phyloP scores from a whole-genome alignment of 73 alveolate species.

The Uronychia setigera region DNA sequence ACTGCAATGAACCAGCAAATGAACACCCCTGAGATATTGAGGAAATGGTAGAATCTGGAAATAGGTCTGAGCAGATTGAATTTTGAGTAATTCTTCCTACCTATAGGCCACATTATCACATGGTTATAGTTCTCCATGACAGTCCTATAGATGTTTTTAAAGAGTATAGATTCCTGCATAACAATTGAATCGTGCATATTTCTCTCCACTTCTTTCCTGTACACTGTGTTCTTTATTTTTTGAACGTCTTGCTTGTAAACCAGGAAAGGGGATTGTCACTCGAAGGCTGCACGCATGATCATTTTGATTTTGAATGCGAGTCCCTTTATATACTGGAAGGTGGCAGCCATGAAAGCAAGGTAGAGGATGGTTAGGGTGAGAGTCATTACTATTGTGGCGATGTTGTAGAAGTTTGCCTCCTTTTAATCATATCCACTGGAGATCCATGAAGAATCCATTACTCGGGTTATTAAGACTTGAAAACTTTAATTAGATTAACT shows the following conservation, averaged over 20 bases:
- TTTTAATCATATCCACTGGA: too few relatives aligned
- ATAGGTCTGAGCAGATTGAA: conserved; percentile 14
- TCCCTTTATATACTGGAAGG: background rate
- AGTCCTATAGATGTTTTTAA: background rate
- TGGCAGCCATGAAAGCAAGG: background rate
- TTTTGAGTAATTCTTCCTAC: background rate
- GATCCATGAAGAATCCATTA: too few relatives aligned
- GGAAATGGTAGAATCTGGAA: conserved; percentile 18
- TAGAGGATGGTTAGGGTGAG: background rate
- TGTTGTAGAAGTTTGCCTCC: background rate
- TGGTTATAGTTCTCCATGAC: background rate
- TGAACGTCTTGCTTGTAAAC: background rate
- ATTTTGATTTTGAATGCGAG: background rate
- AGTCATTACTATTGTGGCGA: background rate
- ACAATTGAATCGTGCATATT: background rate
- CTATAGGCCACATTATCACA: background rate
- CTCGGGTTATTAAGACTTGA: too few relatives aligned
- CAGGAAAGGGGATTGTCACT: background rate
- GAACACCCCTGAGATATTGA: conserved; percentile 14
- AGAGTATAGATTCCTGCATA: background rate
- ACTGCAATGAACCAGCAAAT: conserved; percentile 11
- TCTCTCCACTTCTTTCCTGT: background rate
- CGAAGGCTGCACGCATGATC: background rate
- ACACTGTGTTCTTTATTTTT: background rate
- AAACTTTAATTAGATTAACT: too few relatives aligned